These are phyloP conservation scores for Elsinoe ampelina DNA, from an alignment of 2,329 filamentous ascomycete species.

Conservation along the genomic window DNA sequence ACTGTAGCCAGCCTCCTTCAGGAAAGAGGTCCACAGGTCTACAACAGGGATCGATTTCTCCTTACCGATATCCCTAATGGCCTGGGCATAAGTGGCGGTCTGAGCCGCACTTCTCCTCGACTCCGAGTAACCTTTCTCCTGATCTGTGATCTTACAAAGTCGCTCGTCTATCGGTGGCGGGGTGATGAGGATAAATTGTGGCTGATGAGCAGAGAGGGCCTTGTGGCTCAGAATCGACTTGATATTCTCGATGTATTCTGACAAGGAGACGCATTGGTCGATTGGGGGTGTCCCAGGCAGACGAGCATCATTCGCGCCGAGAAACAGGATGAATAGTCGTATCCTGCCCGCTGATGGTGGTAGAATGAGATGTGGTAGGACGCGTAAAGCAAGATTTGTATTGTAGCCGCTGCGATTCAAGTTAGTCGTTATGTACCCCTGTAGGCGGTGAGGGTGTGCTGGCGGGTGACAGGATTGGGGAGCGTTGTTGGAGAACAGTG, in stretches of 20 bases:
- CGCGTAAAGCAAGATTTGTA: slow-evolving; percentile 60
- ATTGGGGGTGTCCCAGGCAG: slow-evolving; percentile 49
- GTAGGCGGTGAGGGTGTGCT: not conserved
- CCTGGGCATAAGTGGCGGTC: slow-evolving; percentile 56
- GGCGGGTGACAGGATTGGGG: not conserved
- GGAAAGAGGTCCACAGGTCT: slow-evolving; percentile 72
- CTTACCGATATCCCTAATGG: slow-evolving; percentile 53
- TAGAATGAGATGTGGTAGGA: slow-evolving; percentile 63
- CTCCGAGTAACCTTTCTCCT: slow-evolving; percentile 28
- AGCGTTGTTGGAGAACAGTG: slow-evolving; percentile 12
- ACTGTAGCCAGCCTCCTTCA: slow-evolving; percentile 52
- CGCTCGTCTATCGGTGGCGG: slow-evolving; percentile 79
- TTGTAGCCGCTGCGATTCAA: slow-evolving; percentile 61
- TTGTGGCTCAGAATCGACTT: slow-evolving; percentile 63
- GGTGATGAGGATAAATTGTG: slow-evolving; percentile 63
- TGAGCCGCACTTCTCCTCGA: slow-evolving; percentile 47
- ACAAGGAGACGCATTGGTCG: slow-evolving; percentile 69
- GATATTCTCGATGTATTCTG: slow-evolving; percentile 65
- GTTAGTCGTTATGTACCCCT: not conserved
- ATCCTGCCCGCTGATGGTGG: slow-evolving; percentile 52
- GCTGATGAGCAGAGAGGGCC: slow-evolving; percentile 57
- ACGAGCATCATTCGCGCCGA: slow-evolving; percentile 86
- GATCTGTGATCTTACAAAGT: slow-evolving; percentile 43
- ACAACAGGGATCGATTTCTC: slow-evolving; percentile 53
- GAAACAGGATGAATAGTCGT: slow-evolving; percentile 62